Evolutionary conservation across 495 filamentous ascomycete genomes (phyloP).

Genomic region (Podospora didyma): DNA sequence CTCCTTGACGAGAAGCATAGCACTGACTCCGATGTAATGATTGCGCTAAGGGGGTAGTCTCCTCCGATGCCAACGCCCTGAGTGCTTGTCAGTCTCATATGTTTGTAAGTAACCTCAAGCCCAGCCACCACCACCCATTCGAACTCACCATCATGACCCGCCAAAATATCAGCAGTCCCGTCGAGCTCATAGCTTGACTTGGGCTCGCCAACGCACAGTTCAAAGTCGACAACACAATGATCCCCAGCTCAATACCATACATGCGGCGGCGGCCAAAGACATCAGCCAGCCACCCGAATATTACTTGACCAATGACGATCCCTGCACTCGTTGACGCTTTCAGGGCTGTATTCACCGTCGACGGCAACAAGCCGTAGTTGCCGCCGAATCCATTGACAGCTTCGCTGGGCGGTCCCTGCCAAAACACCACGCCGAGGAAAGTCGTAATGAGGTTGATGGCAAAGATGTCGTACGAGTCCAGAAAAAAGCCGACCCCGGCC

Average conservation of each 20-base stretch:
- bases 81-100: background rate
- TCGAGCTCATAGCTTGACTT: conserved; percentile 57
- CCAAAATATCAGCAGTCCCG: conserved; percentile 77
- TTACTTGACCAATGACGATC: conserved; percentile 68
- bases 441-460: conserved; percentile 67
- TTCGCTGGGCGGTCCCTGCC: conserved; percentile 41
- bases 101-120: no score
- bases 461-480: conserved; percentile 76
- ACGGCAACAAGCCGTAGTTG: conserved; percentile 50
- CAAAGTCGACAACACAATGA: conserved; percentile 67
- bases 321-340: conserved; percentile 73
- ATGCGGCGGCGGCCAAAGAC: conserved; percentile 67
- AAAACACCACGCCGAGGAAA: conserved; percentile 73
- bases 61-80: conserved; percentile 60
- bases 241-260: conserved; percentile 72
- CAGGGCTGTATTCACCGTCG: conserved; percentile 60
- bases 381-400: conserved; percentile 32
- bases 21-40: conserved; percentile 75
- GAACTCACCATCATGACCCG: conserved; percentile 60
- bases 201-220: conserved; percentile 56
- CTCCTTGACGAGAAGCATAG: background rate
- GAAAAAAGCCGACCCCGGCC: conserved; percentile 84
- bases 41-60: conserved; percentile 71
- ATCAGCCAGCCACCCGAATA: conserved; percentile 69
- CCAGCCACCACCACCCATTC: no score